A percentile compares a stretch with the other conserved stretches of the same genome.
phyloP scores from a whole-genome alignment of 192 early-diverging fungal species.

The Linnemannia elongata region DNA sequence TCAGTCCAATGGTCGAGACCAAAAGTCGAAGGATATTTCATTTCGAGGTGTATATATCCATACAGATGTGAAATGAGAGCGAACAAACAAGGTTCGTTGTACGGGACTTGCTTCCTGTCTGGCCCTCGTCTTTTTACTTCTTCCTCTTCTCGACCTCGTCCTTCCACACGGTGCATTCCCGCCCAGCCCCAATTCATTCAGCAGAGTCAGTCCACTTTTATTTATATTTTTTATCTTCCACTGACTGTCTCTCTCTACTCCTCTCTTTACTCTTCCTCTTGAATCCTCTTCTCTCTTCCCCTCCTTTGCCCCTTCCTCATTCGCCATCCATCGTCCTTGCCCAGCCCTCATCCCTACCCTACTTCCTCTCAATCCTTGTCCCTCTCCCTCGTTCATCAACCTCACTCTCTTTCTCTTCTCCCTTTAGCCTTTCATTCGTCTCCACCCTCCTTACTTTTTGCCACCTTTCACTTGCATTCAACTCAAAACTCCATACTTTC shows the following conservation, averaged over 20 bases:
- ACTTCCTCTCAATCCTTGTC: background rate
- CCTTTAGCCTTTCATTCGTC: no score
- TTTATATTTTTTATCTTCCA: background rate
- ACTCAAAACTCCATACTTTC: background rate
- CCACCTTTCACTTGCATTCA: background rate
- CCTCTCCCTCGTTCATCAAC: background rate
- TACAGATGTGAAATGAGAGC: background rate
- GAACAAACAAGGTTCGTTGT: background rate
- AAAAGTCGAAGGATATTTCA: background rate
- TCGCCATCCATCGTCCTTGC: background rate
- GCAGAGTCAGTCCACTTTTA: background rate
- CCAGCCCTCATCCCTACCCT: background rate
- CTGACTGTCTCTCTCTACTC: background rate
- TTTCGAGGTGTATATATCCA: background rate
- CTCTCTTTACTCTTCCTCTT: background rate
- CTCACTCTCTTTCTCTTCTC: background rate
- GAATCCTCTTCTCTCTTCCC: background rate
- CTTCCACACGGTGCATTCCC: no score
- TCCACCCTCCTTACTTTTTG: background rate
- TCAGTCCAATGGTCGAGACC: background rate
- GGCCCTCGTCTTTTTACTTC: no score
- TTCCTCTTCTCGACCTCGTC: no score
- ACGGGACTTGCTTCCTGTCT: background rate
- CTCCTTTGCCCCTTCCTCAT: background rate
- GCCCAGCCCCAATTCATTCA: no score